Evolutionary conservation across 2,329 filamentous ascomycete genomes (phyloP), one percentile per base, ranked within the genome.

Genomic region (Calonectria honghensis): DNA sequence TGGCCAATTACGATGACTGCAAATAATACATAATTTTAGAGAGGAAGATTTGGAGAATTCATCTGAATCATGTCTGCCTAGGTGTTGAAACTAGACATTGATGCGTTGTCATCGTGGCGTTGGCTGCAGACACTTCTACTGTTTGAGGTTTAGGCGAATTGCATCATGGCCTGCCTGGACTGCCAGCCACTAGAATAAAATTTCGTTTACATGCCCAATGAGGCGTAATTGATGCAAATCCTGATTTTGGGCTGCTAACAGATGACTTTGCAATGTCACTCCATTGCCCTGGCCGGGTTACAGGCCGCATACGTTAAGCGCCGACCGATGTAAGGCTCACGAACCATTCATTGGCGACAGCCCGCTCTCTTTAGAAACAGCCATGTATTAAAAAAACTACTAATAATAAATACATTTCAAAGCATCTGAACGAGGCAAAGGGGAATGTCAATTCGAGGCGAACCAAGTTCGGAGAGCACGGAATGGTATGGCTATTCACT

Each of bases 241-340:
- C 31, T 31, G 4, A 20, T 13, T 57, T 32, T 31, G 29, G 6
- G 29, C 20, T 35, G 29, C 18, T 13, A 32, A 35, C 31, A 20
- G 4, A n/a, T 11, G 11, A 10, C 7, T 14, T 11, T 57, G 31
- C 11, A 31, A 35, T 35, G 16, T 18, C n/a, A n/a, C 31, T 27
- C 11, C 29, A 32, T 57, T 35, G 52, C 18, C 52, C 29, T 57
- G 52, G 52, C 20, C 31, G 11, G 31, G 13, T 35, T 32, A 57
- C 31, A 24, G 52, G 52, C 31, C 52, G 52, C 52, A 57, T 57
- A 16, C 29, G 18, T 57, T 57, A 57, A 57, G 52, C 52, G 29
- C 52, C 52, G 4, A 10, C 11, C 18, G 18, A 13, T 10, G 18
- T 27, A n/a, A 31, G 31, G 31, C 29, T 18, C 52, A 4, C 52